Base-by-base conservation (phyloP, 1,284 basidiomycete species). In the Apiotrichum sp. region DNA sequence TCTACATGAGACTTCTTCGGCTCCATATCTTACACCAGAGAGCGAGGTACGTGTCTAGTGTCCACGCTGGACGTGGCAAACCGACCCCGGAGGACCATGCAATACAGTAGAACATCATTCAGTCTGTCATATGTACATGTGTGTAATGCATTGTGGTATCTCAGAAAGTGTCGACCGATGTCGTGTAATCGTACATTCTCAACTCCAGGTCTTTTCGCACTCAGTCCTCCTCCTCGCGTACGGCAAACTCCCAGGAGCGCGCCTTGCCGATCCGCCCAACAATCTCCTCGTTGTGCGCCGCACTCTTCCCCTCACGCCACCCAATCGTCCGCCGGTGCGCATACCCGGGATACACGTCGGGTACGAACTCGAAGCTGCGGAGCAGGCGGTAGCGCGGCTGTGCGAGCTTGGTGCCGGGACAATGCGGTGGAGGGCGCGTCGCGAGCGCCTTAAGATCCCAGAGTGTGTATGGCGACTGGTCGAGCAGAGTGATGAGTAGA, bases 261-360 rank as follows among this genome's bases (percentile, higher is more conserved):
- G 74, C 67, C 36, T 61, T 61, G 2, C 74, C 70, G 47, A 67
- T 66, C 39, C 69, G 56, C 9, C 67, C 68, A 29, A 69, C 16
- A 45, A 77, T 75, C 70, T 77, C 76, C 62, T 71, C 68, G 54
- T 77, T 77, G 50, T 55, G 58, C n/a, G 43, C 61, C 57, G 69
- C 72, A 33, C 68, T 70, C 34, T 72, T 51, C 0, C 74, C 74
- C 50, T 77, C 77, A 52, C 78, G 76, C 67, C 72, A 80, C 1
- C 93, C 93, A 63, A 93, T 87, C 1, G 93, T 97, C 81, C 95
- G 87, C 10, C 89, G 79, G 75, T 98, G 93, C 62, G 86, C 85
- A 67, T 97, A 98, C 0, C 89, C 91, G 48, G 82, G 81, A 84
- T 90, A 98, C 0, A 78, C 68, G 11, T 72, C 73, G 32, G 89